Base-by-base conservation (phyloP, 2,329 filamentous ascomycete genomes). In the Gaeumannomyces tritici region DNA sequence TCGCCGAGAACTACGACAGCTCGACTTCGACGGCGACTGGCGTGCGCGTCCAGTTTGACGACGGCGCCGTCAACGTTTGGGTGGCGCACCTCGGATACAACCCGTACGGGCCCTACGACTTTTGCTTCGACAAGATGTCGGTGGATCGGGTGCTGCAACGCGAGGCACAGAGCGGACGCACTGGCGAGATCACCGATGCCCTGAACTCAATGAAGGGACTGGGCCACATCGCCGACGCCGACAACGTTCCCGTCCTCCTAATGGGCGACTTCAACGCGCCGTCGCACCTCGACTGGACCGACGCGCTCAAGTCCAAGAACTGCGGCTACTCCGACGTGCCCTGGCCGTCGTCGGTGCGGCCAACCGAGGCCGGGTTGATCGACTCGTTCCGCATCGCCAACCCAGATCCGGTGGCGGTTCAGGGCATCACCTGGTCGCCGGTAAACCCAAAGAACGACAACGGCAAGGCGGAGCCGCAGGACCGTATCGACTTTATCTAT, bases 201-300 rank as follows among this genome's bases (percentile, higher is more conserved):
- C 63, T 77, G 5, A 62, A 63, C 0, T 69, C 66, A 4, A 78
- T 78, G 71, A 61, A 69, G 47, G 62, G 61, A 7, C 21, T 51
- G 42, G 42, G 42, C 42, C 68, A 73, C 4, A 64, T 78, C 1
- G 65, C 64, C 8, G 64, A 73, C 28, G 67, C 73, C 0, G 69
- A 74, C 28, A 66, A 69, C 0, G 64, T 71, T 0, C 75, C 76
- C 4, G 72, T 77, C 0, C 63, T 78, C 33, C 62, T 79, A 1
- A 68, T 73, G 0, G 76, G 76, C 26, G 76, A 79, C 66, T 75
- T 78, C 63, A 78, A 78, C 65, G 75, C 76, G 1, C 76, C 76
- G 0, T 78, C 76, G 24, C 76, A 78, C 57, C 69, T 77, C 2
- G 76, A 79, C 69, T 79, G 72, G 68, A 73, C 70, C 4, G 71